Base-by-base conservation (phyloP, 495 filamentous ascomycete species). In the Penicillium ochrochloron region DNA sequence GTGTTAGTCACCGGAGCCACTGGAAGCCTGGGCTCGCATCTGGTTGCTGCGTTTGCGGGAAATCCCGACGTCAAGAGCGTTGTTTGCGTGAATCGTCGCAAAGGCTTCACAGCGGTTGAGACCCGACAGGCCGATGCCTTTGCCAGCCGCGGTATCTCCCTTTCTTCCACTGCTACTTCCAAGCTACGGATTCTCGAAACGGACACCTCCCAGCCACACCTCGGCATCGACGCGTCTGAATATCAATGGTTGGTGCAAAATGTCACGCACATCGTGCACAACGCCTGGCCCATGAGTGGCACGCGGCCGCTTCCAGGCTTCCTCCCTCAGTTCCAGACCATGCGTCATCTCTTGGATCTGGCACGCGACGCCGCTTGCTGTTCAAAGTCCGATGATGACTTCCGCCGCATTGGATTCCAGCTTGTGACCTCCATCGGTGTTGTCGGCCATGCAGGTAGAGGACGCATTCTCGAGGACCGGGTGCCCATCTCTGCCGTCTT, bases 1-100 rank as follows among this genome's bases (percentile, higher is more conserved):
- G 71, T 88, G 2, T 59, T 88, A 15, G 67, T 88, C 5, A 88
- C 86, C 4, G 83, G 81, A 19, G 80, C 76, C 15, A 84, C 83
- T 3, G 82, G 82, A 0, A 78, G 80, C 53, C 44, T 84, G 12
- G 82, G 82, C 19, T 71, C 71, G 1, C 80, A 84, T 58, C 64
- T 84, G 0, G 77, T 82, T 10, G 75, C 74, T 1, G 51, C 77
- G 14, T 46, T 83, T 9, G 76, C 79, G 14, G 31, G 61, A 7
- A 59, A 69, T 10, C 66, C 71, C 0, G 34, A 71, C 5, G 79
- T 87, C 0, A 50, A 72, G 7, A 61, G 11, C 1, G 57, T 64
- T 0, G 33, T 61, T 12, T 66, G 63, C 46, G 25, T 66, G 17
- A 69, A 69, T 27, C 52, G 63, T 9, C 63, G 25, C 17, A 46